These are phyloP conservation scores for Nectriaceae sp. DNA, from an alignment of 2,329 filamentous ascomycete genomes.

Conservation along the genomic window DNA sequence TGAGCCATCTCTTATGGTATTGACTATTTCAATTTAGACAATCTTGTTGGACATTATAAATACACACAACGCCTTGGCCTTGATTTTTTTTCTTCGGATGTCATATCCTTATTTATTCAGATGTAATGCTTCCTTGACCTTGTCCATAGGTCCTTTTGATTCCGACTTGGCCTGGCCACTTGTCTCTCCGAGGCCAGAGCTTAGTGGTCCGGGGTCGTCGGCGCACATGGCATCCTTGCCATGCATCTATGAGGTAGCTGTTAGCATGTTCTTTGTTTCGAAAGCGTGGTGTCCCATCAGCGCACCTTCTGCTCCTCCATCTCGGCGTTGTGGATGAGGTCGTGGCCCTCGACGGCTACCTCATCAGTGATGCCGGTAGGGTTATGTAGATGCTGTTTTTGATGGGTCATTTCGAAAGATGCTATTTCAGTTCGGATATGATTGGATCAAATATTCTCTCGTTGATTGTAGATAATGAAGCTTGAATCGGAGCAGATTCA, in stretches of 20 bases:
- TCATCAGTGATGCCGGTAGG: constrained; percentile 31
- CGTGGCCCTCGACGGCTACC: constrained; percentile 34
- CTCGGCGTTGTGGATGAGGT: constrained; percentile 37
- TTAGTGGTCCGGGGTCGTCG: constrained; percentile 9
- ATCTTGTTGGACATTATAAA: too few species aligned
- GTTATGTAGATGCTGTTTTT: constrained; percentile 15
- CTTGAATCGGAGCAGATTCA: background rate
- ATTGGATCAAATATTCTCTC: background rate
- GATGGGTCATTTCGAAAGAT: background rate
- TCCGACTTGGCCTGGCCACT: background rate
- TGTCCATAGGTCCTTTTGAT: constrained; percentile 22
- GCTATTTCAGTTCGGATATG: background rate
- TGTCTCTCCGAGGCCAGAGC: background rate
- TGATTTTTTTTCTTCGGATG: background rate
- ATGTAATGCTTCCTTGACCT: constrained; percentile 30
- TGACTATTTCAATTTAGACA: too few species aligned
- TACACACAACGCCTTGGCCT: too few species aligned
- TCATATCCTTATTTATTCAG: constrained; percentile 27
- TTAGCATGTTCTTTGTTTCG: background rate
- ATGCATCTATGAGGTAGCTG: constrained; percentile 20
- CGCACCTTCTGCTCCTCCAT: constrained; percentile 34
- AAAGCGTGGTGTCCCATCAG: background rate
- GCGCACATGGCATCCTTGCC: constrained; percentile 23
- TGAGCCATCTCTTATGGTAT: too few species aligned
- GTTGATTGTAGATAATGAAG: background rate